Evolutionary conservation across 257 asterid species (phyloP).

Genomic region (Plantago elongata): DNA sequence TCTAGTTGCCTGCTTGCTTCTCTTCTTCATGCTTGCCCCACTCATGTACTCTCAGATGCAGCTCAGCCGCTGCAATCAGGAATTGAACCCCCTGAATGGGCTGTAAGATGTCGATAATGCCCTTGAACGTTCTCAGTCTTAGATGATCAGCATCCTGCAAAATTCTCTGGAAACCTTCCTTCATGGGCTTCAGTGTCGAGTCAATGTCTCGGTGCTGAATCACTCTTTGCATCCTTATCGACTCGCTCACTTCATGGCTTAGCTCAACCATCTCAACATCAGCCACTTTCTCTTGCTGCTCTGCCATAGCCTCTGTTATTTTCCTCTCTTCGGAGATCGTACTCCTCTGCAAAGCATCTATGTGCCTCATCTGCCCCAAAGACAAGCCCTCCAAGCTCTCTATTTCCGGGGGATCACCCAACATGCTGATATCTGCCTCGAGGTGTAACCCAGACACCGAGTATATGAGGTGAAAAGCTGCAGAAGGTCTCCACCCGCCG

Average conservation of each 20-base stretch:
- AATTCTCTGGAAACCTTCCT: conserved; percentile 30
- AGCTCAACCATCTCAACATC: conserved; percentile 40
- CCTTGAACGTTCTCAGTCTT: conserved; percentile 37
- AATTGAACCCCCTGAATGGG: conserved; percentile 46
- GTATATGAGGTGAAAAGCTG: conserved; percentile 43
- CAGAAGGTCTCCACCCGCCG: conserved; percentile 53
- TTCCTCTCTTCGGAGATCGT: conserved; percentile 33
- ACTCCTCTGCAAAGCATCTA: conserved; percentile 32
- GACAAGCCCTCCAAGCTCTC: conserved; percentile 27
- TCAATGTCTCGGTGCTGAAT: not conserved
- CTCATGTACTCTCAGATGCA: conserved; percentile 46
- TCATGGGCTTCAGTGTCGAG: conserved; percentile 25
- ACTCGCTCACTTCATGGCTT: conserved; percentile 31
- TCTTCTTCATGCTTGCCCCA: conserved; percentile 45
- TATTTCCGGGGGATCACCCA: not conserved
- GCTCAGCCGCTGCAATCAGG: conserved; percentile 58
- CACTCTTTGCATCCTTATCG: conserved; percentile 2
- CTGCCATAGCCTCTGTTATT: conserved; percentile 29
- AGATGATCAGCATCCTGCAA: conserved; percentile 43
- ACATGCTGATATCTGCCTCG: conserved; percentile 24
- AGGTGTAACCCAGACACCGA: conserved; percentile 41
- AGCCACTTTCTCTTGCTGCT: conserved; percentile 37
- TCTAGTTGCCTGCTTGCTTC: not conserved
- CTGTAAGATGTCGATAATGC: conserved; percentile 18
- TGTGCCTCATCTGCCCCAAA: conserved; percentile 17